Evolutionary conservation across 345 rosid species (phyloP), one percentile per base, ranked within the genome.

Genomic region (Linum usitatissimum): DNA sequence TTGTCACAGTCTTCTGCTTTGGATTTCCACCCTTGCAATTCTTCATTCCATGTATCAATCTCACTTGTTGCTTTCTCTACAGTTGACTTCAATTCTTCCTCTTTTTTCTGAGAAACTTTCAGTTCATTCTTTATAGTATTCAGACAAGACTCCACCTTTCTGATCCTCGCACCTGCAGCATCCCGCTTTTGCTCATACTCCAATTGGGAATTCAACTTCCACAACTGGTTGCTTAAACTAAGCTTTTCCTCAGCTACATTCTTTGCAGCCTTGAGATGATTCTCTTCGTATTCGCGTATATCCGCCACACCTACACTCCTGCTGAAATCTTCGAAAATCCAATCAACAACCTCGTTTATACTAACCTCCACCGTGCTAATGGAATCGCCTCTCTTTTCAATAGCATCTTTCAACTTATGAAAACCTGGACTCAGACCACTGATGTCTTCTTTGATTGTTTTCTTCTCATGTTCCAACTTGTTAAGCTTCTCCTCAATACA

Each of bases 241-340:
- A 93, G 83, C 81, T 94, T 90, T 72, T 87, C 97, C 67, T 93
- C 96, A 63, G 90, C 99, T 80, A 82, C 82, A 64, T 77, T 60
- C 73, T 87, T 82, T 39, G 97, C 94, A 80, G 76, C 88, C 84
- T 90, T 90, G 65, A 93, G 82, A 81, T 93, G 94, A 66, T 82
- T 87, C 77, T 93, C 99, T 74, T 93, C 97, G 74, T 87, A 93
- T 77, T 87, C 94, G 60, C 94, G 99, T 67, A 93, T 90, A 71
- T 93, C 90, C 67, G 83, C 76, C 67, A 90, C 94, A 30, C 96
- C 96, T 63, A 90, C 97, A 70, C 77, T 68, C 63, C 63, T 74
- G 75, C 99, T 90, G 72, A 93, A 93, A 64, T 79, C 81, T 78
- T 72, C 81, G 75, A 77, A 90, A 61, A 93, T 81, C 56, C 76